phyloP scores from a whole-genome alignment of 2,329 filamentous ascomycete species.

The Colletotrichum graminicola region DNA sequence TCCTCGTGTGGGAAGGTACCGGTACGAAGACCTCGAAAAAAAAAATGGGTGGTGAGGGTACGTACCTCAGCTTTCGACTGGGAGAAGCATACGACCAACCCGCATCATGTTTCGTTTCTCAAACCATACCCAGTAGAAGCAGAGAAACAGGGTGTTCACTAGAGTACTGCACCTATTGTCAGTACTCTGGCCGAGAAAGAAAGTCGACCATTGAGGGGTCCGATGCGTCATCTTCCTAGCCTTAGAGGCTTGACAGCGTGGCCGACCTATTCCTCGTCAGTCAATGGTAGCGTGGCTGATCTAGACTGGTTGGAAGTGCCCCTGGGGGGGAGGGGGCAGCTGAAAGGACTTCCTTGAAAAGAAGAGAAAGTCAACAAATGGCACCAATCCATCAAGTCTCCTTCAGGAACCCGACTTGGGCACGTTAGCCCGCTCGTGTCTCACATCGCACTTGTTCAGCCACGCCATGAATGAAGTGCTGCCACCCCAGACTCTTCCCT shows the following conservation, averaged over 20 bases:
- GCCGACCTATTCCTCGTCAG: constrained; percentile 16
- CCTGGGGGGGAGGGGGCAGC: neutral
- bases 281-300: constrained; percentile 22
- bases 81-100: constrained; percentile 6
- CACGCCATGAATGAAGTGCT: constrained; percentile 8
- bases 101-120: constrained; percentile 29
- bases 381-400: neutral
- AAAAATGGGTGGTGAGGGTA: neutral
- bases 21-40: neutral
- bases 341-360: constrained; percentile 15
- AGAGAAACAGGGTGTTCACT: neutral
- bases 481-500: neutral
- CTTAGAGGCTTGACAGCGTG: constrained; percentile 23
- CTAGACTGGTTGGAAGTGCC: constrained; percentile 28
- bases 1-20: neutral
- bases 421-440: constrained; percentile 6
- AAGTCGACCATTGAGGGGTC: neutral
- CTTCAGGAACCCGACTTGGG: neutral
- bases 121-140: neutral
- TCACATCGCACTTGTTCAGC: constrained; percentile 19
- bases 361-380: constrained; percentile 8
- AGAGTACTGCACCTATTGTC: neutral
- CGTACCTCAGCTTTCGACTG: neutral
- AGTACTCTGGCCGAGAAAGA: neutral
- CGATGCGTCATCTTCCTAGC: constrained; percentile 1